Base-by-base conservation (phyloP, 2,329 filamentous ascomycete genomes). In the Aquanectria penicillioides region DNA sequence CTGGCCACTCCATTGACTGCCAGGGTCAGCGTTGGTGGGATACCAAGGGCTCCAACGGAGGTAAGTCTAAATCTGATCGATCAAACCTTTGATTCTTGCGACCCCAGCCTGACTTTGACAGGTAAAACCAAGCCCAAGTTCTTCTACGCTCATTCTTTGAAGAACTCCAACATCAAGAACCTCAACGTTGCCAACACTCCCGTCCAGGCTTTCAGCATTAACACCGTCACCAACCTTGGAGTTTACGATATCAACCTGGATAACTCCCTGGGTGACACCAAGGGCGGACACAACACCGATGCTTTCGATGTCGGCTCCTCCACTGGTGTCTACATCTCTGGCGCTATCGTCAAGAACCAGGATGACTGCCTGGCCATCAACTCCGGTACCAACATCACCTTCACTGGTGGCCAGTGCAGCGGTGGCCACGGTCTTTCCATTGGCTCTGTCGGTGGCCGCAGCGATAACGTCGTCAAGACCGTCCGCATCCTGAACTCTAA, bases 1-100 rank as follows among this genome's bases (percentile, higher is more conserved):
- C 75, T 1, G 87, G 63, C 6, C 61, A 65, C 78, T 78, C 59
- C 15, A 80, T 90, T 48, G 78, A 90, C 66, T 84, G 85, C 53
- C 78, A 83, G 33, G 86, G 87, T 29, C 68, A 78, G 9, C 71
- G 75, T 25, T 89, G 83, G 82, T 90, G 87, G 88, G 87, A 90
- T 65, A 78, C 80, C 49, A 65, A 86, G 73, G 87, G 87, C 29
- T 72, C 72, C 68, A 87, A 86, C 68, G 85, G 86, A 23, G 86
- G 86, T 8, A n/a, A n/a, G n/a, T n/a, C n/a, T n/a, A n/a, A n/a
- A n/a, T n/a, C n/a, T n/a, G n/a, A n/a, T n/a, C n/a, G n/a, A n/a
- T n/a, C n/a, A n/a, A n/a, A n/a, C n/a, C n/a, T n/a, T n/a, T n/a
- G n/a, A n/a, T n/a, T n/a, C n/a, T n/a, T n/a, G n/a, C n/a, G n/a